Base-by-base conservation (phyloP, 306 rosid species). In the Begonia masoniana region DNA sequence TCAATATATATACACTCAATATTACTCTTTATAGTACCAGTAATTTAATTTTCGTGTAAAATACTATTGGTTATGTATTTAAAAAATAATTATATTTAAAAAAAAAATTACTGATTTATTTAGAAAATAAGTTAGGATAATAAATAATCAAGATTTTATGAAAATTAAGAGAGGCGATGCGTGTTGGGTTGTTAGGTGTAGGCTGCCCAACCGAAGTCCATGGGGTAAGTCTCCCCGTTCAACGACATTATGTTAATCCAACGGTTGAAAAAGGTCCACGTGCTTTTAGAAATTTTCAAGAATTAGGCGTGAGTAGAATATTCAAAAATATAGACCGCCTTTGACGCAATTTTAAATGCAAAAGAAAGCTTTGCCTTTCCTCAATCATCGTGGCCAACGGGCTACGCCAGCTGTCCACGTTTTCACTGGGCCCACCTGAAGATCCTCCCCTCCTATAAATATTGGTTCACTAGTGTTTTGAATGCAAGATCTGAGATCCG, bases 381-480 rank as follows among this genome's bases (percentile, higher is more conserved):
- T 19, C 24, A 15, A 51, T n/a, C 52, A 26, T 45, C 51, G 42
- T 45, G 52, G 43, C 53, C 24, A n/a, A 6, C 41, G 1, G 0
- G 6, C 24, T 15, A 1, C 26, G 54, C 23, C 9, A 58, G 26
- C 12, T 47, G 43, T 19, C 35, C 5, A 15, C 35, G 3, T n/a
- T 15, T 14, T 31, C 4, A 13, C 7, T 42, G 62, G 62, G 15
- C 17, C 62, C 62, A 58, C 62, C 15, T 53, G 10, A 45, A 26
- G 35, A 26, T 9, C 36, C 6, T 52, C 43, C 62, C 11, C 62
- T 7, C 54, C 54, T 58, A 58, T 58, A 58, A 58, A 58, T 47
- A 58, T 2, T 21, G 39, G 39, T 31, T 31, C 39, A 6, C 9
- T 31, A 9, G 4, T 1, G 3, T 31, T 31, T 31, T 3, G 39